phyloP scores from a whole-genome alignment of 1,284 basidiomycete genomes.

The Blastosporella zonata region DNA sequence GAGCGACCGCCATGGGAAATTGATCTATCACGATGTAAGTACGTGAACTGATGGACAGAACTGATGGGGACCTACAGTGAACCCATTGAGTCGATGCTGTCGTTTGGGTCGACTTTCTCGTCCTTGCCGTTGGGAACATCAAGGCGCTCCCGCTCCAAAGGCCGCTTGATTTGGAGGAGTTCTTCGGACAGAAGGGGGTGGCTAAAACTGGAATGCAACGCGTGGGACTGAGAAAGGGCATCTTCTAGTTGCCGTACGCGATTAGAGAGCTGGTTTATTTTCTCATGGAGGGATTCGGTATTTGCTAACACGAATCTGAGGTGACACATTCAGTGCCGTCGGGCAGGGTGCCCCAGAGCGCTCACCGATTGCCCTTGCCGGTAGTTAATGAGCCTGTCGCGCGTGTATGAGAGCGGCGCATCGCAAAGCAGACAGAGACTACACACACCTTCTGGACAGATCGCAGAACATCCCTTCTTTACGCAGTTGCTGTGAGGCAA shows the following conservation, averaged over 20 bases:
- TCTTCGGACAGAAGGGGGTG: slow-evolving; percentile 61
- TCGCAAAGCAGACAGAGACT: slow-evolving; percentile 15
- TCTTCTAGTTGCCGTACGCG: slow-evolving; percentile 65
- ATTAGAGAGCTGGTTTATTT: slow-evolving; percentile 55
- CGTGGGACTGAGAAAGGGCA: slow-evolving; percentile 52
- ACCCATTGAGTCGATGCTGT: slow-evolving; percentile 58
- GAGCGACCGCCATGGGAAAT: slow-evolving; percentile 59
- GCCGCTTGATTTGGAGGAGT: slow-evolving; percentile 59
- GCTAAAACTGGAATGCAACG: slow-evolving; percentile 39
- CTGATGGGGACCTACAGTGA: slow-evolving; percentile 47
- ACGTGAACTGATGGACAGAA: slow-evolving; percentile 9
- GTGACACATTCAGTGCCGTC: slow-evolving; percentile 7
- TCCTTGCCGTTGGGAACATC: slow-evolving; percentile 38
- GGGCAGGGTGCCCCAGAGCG: neutral
- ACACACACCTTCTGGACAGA: slow-evolving; percentile 56
- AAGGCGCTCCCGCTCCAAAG: slow-evolving; percentile 53
- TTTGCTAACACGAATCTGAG: slow-evolving; percentile 64
- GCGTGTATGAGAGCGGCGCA: slow-evolving; percentile 11
- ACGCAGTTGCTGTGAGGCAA: slow-evolving; percentile 51
- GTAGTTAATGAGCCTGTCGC: slow-evolving; percentile 60
- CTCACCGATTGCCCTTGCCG: slow-evolving; percentile 67
- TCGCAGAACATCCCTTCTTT: slow-evolving; percentile 61
- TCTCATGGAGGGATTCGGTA: slow-evolving; percentile 65
- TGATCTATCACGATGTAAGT: slow-evolving; percentile 36
- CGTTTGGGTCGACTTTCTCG: slow-evolving; percentile 46